Conservation (phyloP, 345 rosid genomes). For the Gossypium stocksii region DNA sequence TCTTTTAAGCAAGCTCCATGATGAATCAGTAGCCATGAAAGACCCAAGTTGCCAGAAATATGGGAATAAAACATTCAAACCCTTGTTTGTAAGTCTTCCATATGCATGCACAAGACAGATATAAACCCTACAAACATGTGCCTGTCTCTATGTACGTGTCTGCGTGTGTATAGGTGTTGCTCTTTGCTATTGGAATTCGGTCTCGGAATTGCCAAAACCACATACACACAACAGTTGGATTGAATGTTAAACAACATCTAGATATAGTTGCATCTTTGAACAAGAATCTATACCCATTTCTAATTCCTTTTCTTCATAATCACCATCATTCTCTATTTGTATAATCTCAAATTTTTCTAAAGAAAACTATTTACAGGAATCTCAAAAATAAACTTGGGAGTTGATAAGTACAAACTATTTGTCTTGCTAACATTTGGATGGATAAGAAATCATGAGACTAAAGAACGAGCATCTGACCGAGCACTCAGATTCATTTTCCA, state of each 20-base stretch:
- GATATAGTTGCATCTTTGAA: not conserved
- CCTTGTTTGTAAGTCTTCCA: not conserved
- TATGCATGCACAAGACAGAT: not conserved
- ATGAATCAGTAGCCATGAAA: not conserved
- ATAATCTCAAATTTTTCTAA: not conserved
- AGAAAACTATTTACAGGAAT: not conserved
- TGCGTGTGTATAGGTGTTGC: too few relatives aligned
- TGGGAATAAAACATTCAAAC: not conserved
- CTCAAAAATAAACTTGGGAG: not conserved
- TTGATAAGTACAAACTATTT: not conserved
- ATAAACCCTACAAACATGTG: not conserved
- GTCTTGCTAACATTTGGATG: not conserved
- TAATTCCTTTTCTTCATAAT: not conserved
- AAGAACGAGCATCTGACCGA: not conserved
- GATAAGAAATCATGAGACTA: not conserved
- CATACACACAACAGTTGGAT: not conserved
- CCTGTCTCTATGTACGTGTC: too few relatives aligned
- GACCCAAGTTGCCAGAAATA: not conserved
- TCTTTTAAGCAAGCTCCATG: not conserved
- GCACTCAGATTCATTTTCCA: not conserved
- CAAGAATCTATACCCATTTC: not conserved
- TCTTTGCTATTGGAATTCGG: too few relatives aligned
- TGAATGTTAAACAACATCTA: not conserved
- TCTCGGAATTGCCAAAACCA: not conserved
- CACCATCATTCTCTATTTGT: not conserved